phyloP scores from a whole-genome alignment of 495 filamentous ascomycete species.

The Hamigera avellanea region DNA sequence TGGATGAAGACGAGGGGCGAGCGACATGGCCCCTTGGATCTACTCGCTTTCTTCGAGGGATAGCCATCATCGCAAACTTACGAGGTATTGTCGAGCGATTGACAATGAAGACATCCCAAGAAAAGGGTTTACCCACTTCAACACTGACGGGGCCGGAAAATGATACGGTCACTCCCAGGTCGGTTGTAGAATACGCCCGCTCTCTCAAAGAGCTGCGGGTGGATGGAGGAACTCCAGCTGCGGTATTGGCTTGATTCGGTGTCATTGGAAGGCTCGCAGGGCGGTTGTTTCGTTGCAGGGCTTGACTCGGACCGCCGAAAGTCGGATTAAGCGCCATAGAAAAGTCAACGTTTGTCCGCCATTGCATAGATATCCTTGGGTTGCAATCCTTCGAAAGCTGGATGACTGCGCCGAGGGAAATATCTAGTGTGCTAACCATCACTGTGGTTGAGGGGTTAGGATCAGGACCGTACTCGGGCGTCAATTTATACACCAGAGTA shows the following conservation, averaged over 20 bases:
- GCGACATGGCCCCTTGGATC: slow-evolving; percentile 49
- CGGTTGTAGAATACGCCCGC: slow-evolving; percentile 35
- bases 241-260: slow-evolving; percentile 17
- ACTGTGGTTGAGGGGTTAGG: slow-evolving; percentile 32
- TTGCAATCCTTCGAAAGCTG: slow-evolving; percentile 52
- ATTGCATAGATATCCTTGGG: slow-evolving; percentile 67
- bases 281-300: slow-evolving; percentile 37
- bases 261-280: slow-evolving; percentile 41
- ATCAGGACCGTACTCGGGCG: slow-evolving; percentile 49
- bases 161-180: slow-evolving; percentile 67
- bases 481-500: slow-evolving; percentile 72
- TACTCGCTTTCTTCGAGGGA: slow-evolving; percentile 63
- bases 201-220: slow-evolving; percentile 43
- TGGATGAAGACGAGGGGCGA: slow-evolving; percentile 36
- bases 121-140: slow-evolving; percentile 63
- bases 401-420: slow-evolving; percentile 56
- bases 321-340: slow-evolving; percentile 51
- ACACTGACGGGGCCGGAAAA: slow-evolving; percentile 52
- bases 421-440: slow-evolving; percentile 41
- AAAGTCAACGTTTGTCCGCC: slow-evolving; percentile 77
- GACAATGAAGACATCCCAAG: slow-evolving; percentile 82
- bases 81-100: slow-evolving; percentile 60
- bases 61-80: slow-evolving; percentile 68
- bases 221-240: slow-evolving; percentile 19
- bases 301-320: slow-evolving; percentile 51